Evolutionary conservation across 768 basidiomycete species (phyloP).

Genomic region (Naganishia vaughanmartiniae): DNA sequence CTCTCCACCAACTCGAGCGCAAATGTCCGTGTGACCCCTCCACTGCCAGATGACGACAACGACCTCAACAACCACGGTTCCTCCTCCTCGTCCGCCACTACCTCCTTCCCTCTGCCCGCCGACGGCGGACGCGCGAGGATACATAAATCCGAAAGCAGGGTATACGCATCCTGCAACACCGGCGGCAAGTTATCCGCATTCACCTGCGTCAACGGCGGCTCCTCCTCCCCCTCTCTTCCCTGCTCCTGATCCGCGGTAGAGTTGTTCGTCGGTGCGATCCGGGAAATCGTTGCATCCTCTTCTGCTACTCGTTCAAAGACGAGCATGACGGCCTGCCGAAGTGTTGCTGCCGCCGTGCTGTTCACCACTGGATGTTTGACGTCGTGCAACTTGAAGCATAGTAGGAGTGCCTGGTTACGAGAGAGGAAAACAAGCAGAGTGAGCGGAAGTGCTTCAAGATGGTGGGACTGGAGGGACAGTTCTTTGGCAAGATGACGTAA

Average conservation of each 20-base stretch:
- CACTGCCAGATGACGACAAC: slow-evolving; percentile 58
- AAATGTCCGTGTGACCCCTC: slow-evolving; percentile 85
- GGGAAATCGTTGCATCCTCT: neutral
- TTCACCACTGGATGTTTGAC: slow-evolving; percentile 94
- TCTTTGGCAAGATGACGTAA: too few relatives aligned
- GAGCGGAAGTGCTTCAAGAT: too few relatives aligned
- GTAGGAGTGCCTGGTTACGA: slow-evolving; percentile 66
- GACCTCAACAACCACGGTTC: slow-evolving; percentile 25
- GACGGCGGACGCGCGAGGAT: slow-evolving; percentile 63
- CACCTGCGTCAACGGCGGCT: neutral
- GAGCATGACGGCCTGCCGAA: slow-evolving; percentile 95
- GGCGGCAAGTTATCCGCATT: slow-evolving; percentile 54
- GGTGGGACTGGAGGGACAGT: too few relatives aligned
- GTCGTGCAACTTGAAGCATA: slow-evolving; percentile 94
- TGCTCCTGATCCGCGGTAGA: neutral
- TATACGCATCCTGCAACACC: slow-evolving; percentile 81
- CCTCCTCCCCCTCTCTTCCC: neutral
- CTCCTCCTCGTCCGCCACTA: slow-evolving; percentile 27
- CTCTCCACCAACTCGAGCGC: slow-evolving; percentile 97
- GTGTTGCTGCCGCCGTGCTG: slow-evolving; percentile 91
- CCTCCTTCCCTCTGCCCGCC: neutral
- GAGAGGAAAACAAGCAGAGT: too few relatives aligned
- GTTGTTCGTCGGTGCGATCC: neutral
- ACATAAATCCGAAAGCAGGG: slow-evolving; percentile 89
- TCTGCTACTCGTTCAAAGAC: slow-evolving; percentile 77